phyloP scores from a whole-genome alignment of 371 early-diverging fungal genomes.

The Actinomortierella ambigua region DNA sequence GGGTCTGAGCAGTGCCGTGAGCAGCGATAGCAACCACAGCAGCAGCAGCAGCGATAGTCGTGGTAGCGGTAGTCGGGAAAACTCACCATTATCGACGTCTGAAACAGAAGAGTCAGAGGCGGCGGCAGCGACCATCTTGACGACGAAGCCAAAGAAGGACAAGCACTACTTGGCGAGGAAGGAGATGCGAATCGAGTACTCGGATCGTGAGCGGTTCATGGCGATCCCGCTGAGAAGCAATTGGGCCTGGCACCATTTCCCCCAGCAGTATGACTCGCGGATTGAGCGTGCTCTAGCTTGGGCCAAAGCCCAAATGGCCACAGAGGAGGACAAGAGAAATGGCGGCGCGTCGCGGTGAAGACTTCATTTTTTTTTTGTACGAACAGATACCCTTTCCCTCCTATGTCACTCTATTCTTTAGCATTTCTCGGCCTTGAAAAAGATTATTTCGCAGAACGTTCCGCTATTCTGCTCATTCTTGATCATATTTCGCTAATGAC shows the following conservation, averaged over 20 bases:
- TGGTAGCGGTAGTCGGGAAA: conserved; percentile 18
- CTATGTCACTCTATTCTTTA: too few relatives aligned
- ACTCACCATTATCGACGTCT: conserved; percentile 1
- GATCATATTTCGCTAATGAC: too few relatives aligned
- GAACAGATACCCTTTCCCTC: too few relatives aligned
- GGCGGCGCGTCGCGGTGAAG: too few relatives aligned
- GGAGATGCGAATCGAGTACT: conserved; percentile 46
- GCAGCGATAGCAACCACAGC: conserved; percentile 7
- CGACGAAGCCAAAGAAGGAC: conserved; percentile 41
- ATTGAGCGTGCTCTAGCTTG: conserved; percentile 34
- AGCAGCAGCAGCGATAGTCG: conserved; percentile 5
- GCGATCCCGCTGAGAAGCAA: conserved; percentile 33
- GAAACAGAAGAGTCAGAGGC: conserved; percentile 8
- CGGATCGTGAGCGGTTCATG: conserved; percentile 30
- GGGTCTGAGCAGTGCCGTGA: neutral
- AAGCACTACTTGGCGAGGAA: conserved; percentile 18
- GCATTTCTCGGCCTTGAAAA: too few relatives aligned
- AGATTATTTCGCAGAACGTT: too few relatives aligned
- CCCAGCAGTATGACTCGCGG: conserved; percentile 42
- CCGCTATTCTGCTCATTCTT: too few relatives aligned
- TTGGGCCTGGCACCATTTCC: conserved; percentile 47
- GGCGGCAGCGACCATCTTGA: conserved; percentile 15
- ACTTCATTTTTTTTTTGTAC: too few relatives aligned
- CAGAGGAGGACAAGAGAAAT: conserved; percentile 23
- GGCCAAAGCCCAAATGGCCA: conserved; percentile 36